Evolutionary conservation across 2,329 filamentous ascomycete genomes (phyloP).

Genomic region (Chlorencoelia australis): DNA sequence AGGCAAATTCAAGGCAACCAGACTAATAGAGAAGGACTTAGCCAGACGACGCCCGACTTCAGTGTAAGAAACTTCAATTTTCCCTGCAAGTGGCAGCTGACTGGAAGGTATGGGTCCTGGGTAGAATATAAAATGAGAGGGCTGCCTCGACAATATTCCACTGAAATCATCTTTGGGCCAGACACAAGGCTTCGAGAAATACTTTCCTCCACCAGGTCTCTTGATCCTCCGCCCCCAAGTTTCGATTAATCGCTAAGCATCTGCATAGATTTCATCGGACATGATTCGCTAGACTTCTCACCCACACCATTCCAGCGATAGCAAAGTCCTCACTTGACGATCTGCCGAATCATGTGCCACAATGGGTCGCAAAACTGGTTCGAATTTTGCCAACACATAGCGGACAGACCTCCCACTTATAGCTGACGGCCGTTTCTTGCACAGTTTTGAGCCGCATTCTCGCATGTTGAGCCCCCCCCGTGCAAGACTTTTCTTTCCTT

Average conservation of each 20-base stretch:
- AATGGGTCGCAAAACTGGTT: not conserved
- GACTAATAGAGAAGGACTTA: conserved; percentile 12
- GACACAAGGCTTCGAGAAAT: conserved; percentile 1
- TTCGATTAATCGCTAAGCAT: conserved; percentile 19
- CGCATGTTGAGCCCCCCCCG: too few species aligned
- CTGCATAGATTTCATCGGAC: conserved; percentile 12
- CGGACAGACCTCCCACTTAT: conserved; percentile 2
- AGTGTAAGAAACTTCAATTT: conserved; percentile 4
- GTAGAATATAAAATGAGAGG: conserved; percentile 15
- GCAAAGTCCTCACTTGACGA: conserved; percentile 4
- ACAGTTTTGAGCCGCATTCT: conserved; percentile 3
- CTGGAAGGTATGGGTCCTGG: conserved; percentile 6
- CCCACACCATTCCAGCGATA: conserved; percentile 12
- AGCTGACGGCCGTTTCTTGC: not conserved
- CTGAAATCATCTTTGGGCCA: too few species aligned
- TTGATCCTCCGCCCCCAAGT: conserved; percentile 10
- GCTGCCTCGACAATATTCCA: conserved; percentile 7
- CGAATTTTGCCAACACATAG: not conserved
- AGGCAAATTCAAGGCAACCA: conserved; percentile 18
- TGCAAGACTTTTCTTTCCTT: too few species aligned
- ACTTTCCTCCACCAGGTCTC: not conserved
- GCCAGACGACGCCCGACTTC: conserved; percentile 10
- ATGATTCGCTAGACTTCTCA: conserved; percentile 17
- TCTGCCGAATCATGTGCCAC: conserved; percentile 11
- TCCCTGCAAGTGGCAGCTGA: conserved; percentile 13